These are phyloP conservation scores for Chenopodium formosanum DNA, from an alignment of 148 eudicot genomes.

Conservation along the genomic window DNA sequence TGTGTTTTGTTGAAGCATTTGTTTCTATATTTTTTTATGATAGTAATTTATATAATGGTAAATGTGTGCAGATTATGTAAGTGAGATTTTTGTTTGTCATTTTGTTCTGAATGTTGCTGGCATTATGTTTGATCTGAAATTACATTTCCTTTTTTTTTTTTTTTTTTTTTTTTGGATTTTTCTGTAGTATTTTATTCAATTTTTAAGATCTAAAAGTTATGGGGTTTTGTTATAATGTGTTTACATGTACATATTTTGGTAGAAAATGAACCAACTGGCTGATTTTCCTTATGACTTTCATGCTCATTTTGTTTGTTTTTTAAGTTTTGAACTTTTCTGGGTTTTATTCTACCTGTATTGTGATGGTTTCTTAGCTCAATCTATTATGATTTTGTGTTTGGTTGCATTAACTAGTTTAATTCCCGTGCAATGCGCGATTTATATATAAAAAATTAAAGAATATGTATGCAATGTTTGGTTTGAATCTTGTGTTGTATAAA, in stretches of 20 bases:
- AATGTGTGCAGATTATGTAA: not conserved
- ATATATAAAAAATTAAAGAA: no score
- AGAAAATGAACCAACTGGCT: not conserved
- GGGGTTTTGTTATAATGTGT: not conserved
- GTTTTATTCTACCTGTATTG: not conserved
- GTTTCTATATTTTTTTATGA: not conserved
- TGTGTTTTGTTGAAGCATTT: not conserved
- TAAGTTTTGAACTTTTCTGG: not conserved
- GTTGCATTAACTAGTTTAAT: no score
- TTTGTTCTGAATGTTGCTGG: not conserved
- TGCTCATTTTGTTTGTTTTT: constrained; percentile 4
- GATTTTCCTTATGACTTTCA: not conserved
- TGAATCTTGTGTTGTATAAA: not conserved
- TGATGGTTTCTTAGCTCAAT: not conserved
- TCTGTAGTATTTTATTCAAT: not conserved
- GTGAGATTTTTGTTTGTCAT: not conserved
- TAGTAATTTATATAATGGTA: not conserved
- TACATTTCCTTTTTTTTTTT: not conserved
- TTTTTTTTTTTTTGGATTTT: not conserved
- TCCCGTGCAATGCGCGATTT: no score
- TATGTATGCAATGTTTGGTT: no score
- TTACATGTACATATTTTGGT: not conserved
- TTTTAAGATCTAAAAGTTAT: not conserved
- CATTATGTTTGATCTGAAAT: constrained; percentile 14
- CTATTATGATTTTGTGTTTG: no score